These are phyloP conservation scores for Rhizopogon salebrosus DNA, from an alignment of 768 basidiomycete genomes.

Conservation along the genomic window DNA sequence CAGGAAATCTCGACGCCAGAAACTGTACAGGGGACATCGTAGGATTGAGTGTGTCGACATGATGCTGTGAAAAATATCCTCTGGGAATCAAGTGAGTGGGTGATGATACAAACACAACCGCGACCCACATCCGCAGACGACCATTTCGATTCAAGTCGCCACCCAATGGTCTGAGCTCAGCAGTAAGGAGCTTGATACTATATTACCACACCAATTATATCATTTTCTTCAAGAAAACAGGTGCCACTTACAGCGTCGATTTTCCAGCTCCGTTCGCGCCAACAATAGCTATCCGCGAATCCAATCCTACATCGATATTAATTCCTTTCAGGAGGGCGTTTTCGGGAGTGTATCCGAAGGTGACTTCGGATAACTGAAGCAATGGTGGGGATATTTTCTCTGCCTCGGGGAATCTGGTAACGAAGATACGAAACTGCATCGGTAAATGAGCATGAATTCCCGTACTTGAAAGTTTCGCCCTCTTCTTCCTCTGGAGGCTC, in stretches of 20 bases:
- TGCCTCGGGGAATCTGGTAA: constrained; percentile 79
- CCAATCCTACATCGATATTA: constrained; percentile 91
- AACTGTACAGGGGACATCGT: constrained; percentile 91
- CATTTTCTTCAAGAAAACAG: neutral
- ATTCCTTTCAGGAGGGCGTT: constrained; percentile 72
- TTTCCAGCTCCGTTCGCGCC: constrained; percentile 96
- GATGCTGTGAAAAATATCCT: constrained; percentile 92
- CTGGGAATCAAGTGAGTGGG: constrained; percentile 31
- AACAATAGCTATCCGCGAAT: constrained; percentile 91
- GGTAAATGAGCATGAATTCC: neutral
- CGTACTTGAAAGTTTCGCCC: constrained; percentile 84
- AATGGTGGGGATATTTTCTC: constrained; percentile 97
- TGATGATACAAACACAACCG: constrained; percentile 2
- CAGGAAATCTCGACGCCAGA: constrained; percentile 87
- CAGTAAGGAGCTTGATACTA: constrained; percentile 90
- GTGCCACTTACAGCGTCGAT: constrained; percentile 70
- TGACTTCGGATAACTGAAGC: constrained; percentile 85
- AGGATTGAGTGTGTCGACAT: constrained; percentile 86
- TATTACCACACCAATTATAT: neutral
- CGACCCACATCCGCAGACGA: constrained; percentile 75
- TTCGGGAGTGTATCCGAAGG: constrained; percentile 80
- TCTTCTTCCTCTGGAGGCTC: constrained; percentile 92
- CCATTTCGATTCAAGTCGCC: constrained; percentile 91
- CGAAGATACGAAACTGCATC: neutral
- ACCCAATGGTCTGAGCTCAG: constrained; percentile 64